phyloP scores from a whole-genome alignment of 177 flowering plant species.

The Vitis hybrid region DNA sequence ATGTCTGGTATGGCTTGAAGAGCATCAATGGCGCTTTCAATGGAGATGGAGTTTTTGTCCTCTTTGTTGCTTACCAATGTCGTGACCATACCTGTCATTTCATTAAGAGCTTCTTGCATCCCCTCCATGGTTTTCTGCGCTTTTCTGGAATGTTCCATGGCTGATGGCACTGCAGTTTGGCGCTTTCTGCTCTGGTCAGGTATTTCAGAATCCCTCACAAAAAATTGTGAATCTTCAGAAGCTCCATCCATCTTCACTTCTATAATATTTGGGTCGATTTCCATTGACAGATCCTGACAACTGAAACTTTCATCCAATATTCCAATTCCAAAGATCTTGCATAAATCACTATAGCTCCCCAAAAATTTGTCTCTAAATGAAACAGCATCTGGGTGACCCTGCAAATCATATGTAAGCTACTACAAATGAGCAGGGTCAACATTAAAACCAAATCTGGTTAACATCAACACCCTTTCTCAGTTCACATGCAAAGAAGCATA shows the following conservation, averaged over 20 bases:
- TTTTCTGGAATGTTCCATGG: constrained; percentile 21
- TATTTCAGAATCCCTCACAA: constrained; percentile 5
- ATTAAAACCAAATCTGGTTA: too few species aligned
- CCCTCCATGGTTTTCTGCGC: constrained; percentile 16
- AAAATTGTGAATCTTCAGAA: constrained; percentile 11
- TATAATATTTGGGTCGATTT: constrained; percentile 6
- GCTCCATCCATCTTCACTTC: constrained; percentile 20
- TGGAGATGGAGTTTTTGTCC: constrained; percentile 10
- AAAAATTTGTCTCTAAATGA: constrained; percentile 25
- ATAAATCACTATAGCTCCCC: constrained; percentile 26
- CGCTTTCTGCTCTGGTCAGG: constrained; percentile 28
- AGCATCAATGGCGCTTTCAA: constrained; percentile 36
- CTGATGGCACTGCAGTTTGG: constrained; percentile 6
- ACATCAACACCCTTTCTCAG: too few species aligned
- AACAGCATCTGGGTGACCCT: constrained; percentile 44
- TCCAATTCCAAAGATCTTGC: constrained; percentile 32
- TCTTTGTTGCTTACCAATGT: constrained; percentile 17
- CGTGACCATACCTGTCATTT: constrained; percentile 16
- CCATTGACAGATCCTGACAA: constrained; percentile 17
- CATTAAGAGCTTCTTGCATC: constrained; percentile 16
- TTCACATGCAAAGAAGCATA: too few species aligned
- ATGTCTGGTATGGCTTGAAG: constrained; percentile 40
- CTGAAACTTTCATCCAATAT: constrained; percentile 15
- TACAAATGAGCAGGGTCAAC: background rate
- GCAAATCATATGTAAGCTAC: constrained; percentile 17